Base-by-base conservation (phyloP, 441 rosid species). In the Macaranga tanarius region DNA sequence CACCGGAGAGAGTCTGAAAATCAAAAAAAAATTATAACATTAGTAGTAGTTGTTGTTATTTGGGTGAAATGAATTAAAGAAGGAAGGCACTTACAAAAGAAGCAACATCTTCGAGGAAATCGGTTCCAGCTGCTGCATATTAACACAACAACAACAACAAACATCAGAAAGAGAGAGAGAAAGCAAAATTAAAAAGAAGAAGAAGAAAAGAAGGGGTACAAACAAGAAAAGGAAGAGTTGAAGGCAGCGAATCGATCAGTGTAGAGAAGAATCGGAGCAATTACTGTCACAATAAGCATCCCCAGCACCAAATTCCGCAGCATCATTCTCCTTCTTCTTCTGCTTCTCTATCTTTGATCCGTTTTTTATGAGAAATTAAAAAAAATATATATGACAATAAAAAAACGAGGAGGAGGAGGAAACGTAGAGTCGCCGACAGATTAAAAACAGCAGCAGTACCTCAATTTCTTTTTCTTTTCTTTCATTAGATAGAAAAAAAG, bases 201-300 rank as follows among this genome's bases (percentile, higher is more conserved):
- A 26, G 16, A 3, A 58, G 20, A 70, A 65, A 67, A 66, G 68
- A 65, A 48, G 64, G 74, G 79, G 47, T 73, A 90, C 85, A 81
- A 34, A 34, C 38, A 34, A 34, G 38, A 34, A 15, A 86, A 82
- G 34, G 89, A 77, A 69, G 82, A 68, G 20, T 70, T 80, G 81
- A 81, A 82, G 70, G 92, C 28, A 69, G 85, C 63, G 71, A 83
- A 73, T 22, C 84, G 71, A 59, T 87, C 86, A 51, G 86, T 79
- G 83, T 87, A 88, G 75, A 90, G 84, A 55, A 89, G 28, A 70
- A 92, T 83, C 34, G 96, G 97, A 74, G 97, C 87, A 22, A 84
- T 71, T 1, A 90, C 96, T 16, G 97, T 89, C 48, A 87, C 70
- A 57, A 84, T 72, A 1, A 92, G 81, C 86, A 92, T 74, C 67